Conservation (phyloP, 2,329 filamentous ascomycete genomes). For the Fusarium staphyleae region DNA sequence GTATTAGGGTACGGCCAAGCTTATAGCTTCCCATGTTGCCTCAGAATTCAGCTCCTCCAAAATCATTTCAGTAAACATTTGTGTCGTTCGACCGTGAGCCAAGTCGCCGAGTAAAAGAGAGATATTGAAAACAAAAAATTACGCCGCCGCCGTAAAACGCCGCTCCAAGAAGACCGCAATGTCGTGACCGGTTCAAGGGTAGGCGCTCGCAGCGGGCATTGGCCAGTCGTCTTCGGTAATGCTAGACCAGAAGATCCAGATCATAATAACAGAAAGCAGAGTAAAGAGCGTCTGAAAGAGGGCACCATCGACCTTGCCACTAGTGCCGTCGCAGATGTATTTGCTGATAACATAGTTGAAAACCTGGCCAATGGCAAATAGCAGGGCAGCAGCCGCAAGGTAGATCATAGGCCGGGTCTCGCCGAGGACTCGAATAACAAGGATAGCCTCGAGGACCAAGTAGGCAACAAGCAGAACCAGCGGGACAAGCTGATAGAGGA, state of each 20-base stretch:
- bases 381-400: slow-evolving; percentile 72
- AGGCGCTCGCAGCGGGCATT: slow-evolving; percentile 55
- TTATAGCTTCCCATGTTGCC: slow-evolving; percentile 23
- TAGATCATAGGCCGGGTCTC: slow-evolving; percentile 95
- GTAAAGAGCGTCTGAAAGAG: slow-evolving; percentile 95
- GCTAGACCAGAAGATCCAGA: slow-evolving; percentile 98
- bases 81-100: slow-evolving; percentile 39
- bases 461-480: slow-evolving; percentile 89
- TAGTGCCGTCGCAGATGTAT: slow-evolving; percentile 84
- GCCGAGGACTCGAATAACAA: slow-evolving; percentile 86
- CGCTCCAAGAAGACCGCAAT: slow-evolving; percentile 29
- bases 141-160: slow-evolving; percentile 40
- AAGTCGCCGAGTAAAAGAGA: slow-evolving; percentile 41
- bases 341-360: slow-evolving; percentile 96
- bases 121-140: slow-evolving; percentile 39
- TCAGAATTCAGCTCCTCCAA: slow-evolving; percentile 30
- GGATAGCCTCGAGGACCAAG: slow-evolving; percentile 81
- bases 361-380: slow-evolving; percentile 92
- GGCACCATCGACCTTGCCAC: slow-evolving; percentile 88
- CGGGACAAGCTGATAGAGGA: slow-evolving; percentile 89
- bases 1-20: slow-evolving; percentile 16
- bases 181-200: slow-evolving; percentile 43
- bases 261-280: slow-evolving; percentile 77
- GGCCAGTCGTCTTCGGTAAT: slow-evolving; percentile 99
- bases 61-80: slow-evolving; percentile 41